A percentile compares a stretch with the other conserved stretches of the same genome.
These are phyloP conservation scores for Aspergillus sp. DNA, from an alignment of 2,329 filamentous ascomycete genomes.

Conservation along the genomic window DNA sequence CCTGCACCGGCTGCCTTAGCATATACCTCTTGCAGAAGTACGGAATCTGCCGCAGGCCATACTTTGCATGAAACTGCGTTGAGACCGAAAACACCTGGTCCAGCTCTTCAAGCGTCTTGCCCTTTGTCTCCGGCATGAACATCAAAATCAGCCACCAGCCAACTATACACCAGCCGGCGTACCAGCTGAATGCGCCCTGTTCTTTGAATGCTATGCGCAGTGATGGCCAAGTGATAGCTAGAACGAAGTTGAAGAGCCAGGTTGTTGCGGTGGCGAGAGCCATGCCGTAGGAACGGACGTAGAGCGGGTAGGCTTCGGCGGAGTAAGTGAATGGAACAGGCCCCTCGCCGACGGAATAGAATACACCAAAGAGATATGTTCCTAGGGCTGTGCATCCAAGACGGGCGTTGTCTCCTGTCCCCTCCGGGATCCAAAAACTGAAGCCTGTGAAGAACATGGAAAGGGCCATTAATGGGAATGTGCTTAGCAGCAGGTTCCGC, in stretches of 20 bases:
- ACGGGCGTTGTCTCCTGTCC: conserved; percentile 37
- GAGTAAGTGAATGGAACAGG: conserved; percentile 70
- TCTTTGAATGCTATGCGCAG: conserved; percentile 53
- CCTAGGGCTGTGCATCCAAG: conserved; percentile 49
- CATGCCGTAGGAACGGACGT: conserved; percentile 67
- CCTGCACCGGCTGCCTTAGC: conserved; percentile 44
- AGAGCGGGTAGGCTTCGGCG: conserved; percentile 68
- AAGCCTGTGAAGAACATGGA: conserved; percentile 59
- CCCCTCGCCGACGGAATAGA: conserved; percentile 63
- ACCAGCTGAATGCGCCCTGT: conserved; percentile 60
- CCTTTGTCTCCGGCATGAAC: conserved; percentile 48
- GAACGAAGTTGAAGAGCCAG: conserved; percentile 62
- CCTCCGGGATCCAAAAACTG: conserved; percentile 55
- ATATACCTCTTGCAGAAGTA: conserved; percentile 44
- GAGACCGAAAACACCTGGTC: conserved; percentile 61
- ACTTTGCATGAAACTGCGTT: conserved; percentile 48
- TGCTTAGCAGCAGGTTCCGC: conserved; percentile 65
- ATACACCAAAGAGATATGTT: conserved; percentile 50
- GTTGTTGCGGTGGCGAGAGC: conserved; percentile 66
- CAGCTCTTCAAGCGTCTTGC: conserved; percentile 51
- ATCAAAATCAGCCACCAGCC: conserved; percentile 53
- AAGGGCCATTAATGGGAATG: conserved; percentile 67
- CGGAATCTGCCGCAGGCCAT: conserved; percentile 43
- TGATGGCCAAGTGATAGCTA: conserved; percentile 59
- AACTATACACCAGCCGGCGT: conserved; percentile 47